Evolutionary conservation across 1,284 basidiomycete genomes (phyloP).

Genomic region (Chondrostereum purpureum): DNA sequence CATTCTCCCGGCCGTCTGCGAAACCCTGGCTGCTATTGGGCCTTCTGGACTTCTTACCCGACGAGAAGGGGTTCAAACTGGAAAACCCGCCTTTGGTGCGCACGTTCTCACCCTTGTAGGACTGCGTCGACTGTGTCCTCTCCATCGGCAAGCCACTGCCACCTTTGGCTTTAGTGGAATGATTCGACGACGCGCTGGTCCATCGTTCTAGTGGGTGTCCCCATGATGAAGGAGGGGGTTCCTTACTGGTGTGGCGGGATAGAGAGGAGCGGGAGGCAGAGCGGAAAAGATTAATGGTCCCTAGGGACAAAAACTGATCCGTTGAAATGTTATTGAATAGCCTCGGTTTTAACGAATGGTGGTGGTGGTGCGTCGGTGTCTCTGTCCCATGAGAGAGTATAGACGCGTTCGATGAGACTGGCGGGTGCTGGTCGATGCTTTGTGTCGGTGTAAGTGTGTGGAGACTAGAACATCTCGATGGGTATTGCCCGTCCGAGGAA

Average conservation of each 20-base stretch:
- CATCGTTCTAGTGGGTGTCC: slow-evolving; percentile 4
- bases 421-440: slow-evolving; percentile 18
- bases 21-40: slow-evolving; percentile 6
- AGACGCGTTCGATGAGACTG: slow-evolving; percentile 2
- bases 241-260: slow-evolving; percentile 8
- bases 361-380: slow-evolving; percentile 8
- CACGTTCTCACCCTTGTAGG: not conserved
- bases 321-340: slow-evolving; percentile 26
- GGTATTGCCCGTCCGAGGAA: slow-evolving; percentile 2
- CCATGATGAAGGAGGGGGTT: slow-evolving; percentile 1
- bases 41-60: slow-evolving; percentile 5
- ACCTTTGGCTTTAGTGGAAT: not conserved
- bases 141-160: not conserved
- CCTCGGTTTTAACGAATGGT: slow-evolving; percentile 12
- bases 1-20: slow-evolving; percentile 9
- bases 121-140: slow-evolving; percentile 2
- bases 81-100: not conserved
- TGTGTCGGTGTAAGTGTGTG: slow-evolving; percentile 26
- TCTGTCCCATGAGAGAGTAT: slow-evolving; percentile 15
- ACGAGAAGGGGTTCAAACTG: not conserved
- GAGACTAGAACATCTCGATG: not conserved
- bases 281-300: slow-evolving; percentile 44
- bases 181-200: not conserved
- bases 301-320: slow-evolving; percentile 36
- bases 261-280: slow-evolving; percentile 29